Conservation (phyloP, 192 early-diverging fungal genomes). For the Podila epigama region DNA sequence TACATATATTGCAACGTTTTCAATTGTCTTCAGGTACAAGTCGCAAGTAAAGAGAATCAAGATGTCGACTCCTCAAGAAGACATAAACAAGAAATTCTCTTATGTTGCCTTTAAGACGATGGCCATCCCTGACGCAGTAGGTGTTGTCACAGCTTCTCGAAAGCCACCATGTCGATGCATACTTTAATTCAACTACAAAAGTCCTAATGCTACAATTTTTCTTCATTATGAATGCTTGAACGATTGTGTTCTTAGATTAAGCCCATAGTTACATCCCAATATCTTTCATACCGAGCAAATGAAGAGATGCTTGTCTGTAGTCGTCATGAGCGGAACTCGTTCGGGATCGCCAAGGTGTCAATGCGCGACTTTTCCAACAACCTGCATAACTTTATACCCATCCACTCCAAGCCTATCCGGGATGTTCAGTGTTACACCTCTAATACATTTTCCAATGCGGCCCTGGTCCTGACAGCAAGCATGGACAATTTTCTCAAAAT, state of each 20-base stretch:
- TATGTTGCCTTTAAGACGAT: background rate
- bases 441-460: constrained; percentile 4
- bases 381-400: constrained; percentile 11
- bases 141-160: background rate
- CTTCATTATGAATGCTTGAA: no score
- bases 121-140: background rate
- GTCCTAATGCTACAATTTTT: no score
- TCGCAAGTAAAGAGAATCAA: background rate
- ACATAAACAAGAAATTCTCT: background rate
- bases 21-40: background rate
- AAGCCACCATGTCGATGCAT: no score
- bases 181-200: no score
- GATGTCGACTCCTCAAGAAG: background rate
- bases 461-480: constrained; percentile 37
- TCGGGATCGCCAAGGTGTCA: constrained; percentile 32
- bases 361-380: constrained; percentile 26
- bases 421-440: constrained; percentile 31
- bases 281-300: constrained; percentile 29
- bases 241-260: background rate
- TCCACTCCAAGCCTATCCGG: constrained; percentile 35
- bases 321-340: background rate
- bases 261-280: background rate
- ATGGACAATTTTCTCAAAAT: constrained; percentile 45
- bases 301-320: constrained; percentile 40
- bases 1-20: background rate